Base-by-base conservation (phyloP, 1,139 yeast species). In the Suhomyces kunorum region DNA sequence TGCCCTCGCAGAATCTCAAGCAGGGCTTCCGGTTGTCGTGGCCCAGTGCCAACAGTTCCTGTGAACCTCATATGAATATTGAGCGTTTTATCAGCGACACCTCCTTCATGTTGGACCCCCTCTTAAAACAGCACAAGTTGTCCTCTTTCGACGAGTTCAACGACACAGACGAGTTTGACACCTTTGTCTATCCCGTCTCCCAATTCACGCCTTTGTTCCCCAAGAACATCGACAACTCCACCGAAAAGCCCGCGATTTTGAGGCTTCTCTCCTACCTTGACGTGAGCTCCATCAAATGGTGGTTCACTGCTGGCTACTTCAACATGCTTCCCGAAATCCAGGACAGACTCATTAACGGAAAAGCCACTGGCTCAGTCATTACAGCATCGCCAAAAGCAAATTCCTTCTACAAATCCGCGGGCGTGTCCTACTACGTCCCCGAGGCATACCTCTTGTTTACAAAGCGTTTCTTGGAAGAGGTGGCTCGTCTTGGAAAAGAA, bases 251-350 rank as follows among this genome's bases (percentile, higher is more conserved):
- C 3, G 80, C 85, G 1, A 68, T 87, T 14, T 66, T 85, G 35
- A 66, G 83, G 28, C 61, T 85, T 6, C 68, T 86, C 36, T 74
- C 87, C 3, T 75, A 75, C 54, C 68, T 83, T 41, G 81, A 74
- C 50, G 74, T 75, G 42, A 72, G 78, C 3, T 58, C 66, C 18
- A 76, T 82, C 37, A 74, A 74, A 43, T 92, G 96, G 95, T 78
- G 87, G 54, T 83, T 92, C 53, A 94, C 98, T 0, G 97, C 98
- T 0, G 99, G 99, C 1, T 92, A 92, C 61, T 94, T 92, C 69
- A 94, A 92, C 59, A 84, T 92, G 79, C 78, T 84, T 36, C 88
- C 95, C 0, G 81, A 81, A 33, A 83, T 87, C 44, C 80, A 80
- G 53, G 64, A 70, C n/a, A 71, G 76, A 32, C 68, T 92, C 33